Evolutionary conservation across 371 early-diverging fungal genomes (phyloP).

Genomic region (Phascolomyces articulosus): DNA sequence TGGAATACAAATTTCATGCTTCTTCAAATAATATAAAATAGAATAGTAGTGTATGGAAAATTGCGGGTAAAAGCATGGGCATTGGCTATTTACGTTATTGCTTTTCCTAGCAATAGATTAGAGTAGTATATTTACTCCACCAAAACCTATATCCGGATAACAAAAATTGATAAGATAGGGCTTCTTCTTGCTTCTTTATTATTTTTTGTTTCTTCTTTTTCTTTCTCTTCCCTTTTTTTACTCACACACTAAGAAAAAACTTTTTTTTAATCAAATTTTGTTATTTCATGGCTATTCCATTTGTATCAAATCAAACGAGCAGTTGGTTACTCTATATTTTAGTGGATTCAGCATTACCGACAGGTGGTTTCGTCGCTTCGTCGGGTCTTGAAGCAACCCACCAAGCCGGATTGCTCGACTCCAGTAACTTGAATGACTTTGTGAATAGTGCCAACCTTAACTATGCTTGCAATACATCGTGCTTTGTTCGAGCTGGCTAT

Average conservation of each 20-base stretch:
- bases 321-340: constrained; percentile 83
- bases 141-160: not conserved
- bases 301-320: constrained; percentile 47
- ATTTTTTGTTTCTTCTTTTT: not conserved
- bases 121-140: not conserved
- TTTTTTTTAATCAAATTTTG: not conserved
- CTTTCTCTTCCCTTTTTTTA: not conserved
- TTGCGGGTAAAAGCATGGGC: no score
- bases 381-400: constrained; percentile 77
- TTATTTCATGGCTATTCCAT: constrained; percentile 24
- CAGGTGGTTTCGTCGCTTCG: constrained; percentile 87
- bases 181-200: not conserved
- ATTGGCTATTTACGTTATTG: no score
- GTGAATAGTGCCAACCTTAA: constrained; percentile 60
- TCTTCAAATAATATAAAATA: no score
- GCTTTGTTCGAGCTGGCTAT: constrained; percentile 70
- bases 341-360: constrained; percentile 90
- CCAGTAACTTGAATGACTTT: constrained; percentile 41
- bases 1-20: no score
- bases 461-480: constrained; percentile 69
- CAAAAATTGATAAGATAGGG: not conserved
- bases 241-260: not conserved
- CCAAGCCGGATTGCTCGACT: constrained; percentile 61
- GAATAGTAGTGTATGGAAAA: no score
- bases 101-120: no score